A percentile compares a stretch with the other conserved stretches of the same genome.
Conservation (phyloP, 495 filamentous ascomycete species). For the Thozetella sp. region DNA sequence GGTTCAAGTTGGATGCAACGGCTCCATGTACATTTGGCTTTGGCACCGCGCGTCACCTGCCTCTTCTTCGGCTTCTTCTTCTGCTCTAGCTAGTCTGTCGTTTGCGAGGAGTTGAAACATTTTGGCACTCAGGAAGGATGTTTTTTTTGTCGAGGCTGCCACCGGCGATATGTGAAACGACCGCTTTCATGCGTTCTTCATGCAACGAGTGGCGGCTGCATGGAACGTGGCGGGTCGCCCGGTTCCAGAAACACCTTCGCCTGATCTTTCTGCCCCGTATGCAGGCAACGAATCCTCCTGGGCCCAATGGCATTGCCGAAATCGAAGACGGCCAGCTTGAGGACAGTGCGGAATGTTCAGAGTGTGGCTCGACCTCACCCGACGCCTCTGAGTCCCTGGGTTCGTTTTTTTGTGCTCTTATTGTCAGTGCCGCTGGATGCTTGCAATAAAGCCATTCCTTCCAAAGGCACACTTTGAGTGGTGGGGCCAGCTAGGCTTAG, state of each 20-base stretch:
- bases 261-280: not conserved
- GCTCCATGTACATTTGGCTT: too few relatives aligned
- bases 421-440: too few relatives aligned
- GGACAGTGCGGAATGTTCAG: not conserved
- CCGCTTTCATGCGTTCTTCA: not conserved
- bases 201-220: not conserved
- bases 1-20: too few relatives aligned
- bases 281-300: not conserved
- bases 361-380: not conserved
- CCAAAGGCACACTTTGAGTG: too few relatives aligned
- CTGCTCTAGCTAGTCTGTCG: not conserved
- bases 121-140: not conserved
- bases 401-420: too few relatives aligned
- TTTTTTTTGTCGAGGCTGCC: not conserved
- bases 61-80: too few relatives aligned
- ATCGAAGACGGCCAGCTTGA: not conserved
- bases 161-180: not conserved
- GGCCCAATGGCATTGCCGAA: not conserved
- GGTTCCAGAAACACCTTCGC: not conserved
- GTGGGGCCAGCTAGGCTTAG: too few relatives aligned
- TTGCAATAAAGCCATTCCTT: too few relatives aligned
- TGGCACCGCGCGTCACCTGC: too few relatives aligned
- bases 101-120: not conserved
- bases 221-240: not conserved
- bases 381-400: too few relatives aligned